Base-by-base conservation (phyloP, 2,329 filamentous ascomycete species). In the Aspergillus chevalieri region DNA sequence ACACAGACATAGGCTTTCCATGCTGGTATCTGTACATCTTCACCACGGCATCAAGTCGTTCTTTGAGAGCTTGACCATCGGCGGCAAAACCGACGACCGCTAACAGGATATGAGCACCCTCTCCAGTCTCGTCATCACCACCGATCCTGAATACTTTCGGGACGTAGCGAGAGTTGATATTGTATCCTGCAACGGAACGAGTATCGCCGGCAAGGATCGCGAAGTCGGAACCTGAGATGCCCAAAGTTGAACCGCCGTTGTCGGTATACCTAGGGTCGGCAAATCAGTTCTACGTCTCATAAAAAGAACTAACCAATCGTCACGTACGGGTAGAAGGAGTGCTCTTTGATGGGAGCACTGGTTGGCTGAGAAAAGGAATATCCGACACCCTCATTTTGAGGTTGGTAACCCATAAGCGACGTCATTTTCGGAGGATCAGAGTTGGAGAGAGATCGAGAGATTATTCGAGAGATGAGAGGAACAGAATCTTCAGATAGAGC, bases 21-120 rank as follows among this genome's bases (percentile, higher is more conserved):
- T 97, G 92, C 70, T 94, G 90, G 78, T 96, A 96, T 65, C 87
- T 88, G 82, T 97, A 97, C 86, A 97, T 95, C 79, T 95, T 97
- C 78, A 94, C 93, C 65, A 95, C 83, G 56, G 89, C 85, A 69
- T 97, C 92, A 56, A 97, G 82, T 57, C 89, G 87, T 75, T 97
- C 92, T 73, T 93, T 92, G 61, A 98, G 79, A 33, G 93, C 92
- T 64, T 91, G 84, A 52, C 93, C 93, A 70, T 98, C 93, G 56
- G 93, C 93, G 12, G 91, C 89, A 68, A 96, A 98, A 43, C 93
- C 93, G 41, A 95, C 92, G 0, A 98, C 92, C 2, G 91, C 94
- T 44, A 98, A 81, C 14, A 97, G 82, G 63, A 98, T 87, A 48
- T 84, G 87, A 47, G 89, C 87, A 61, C 91, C 89, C 53, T 87